A percentile compares a stretch with the other conserved stretches of the same genome.
Conservation (phyloP, 2,329 filamentous ascomycete genomes). For the Aspergillus niger region DNA sequence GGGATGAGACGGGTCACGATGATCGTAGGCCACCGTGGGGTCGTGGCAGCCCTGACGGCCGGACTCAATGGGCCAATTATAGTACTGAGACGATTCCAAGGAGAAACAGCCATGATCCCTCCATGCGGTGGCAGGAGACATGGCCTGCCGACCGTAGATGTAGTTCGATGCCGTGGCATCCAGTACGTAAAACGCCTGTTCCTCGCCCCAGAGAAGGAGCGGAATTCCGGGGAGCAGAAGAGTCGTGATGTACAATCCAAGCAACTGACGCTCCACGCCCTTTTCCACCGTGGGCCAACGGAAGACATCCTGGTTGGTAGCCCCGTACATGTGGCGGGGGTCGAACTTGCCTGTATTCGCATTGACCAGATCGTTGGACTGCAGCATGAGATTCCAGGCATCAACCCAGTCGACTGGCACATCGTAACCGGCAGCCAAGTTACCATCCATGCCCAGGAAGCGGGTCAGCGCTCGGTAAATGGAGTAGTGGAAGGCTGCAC, state of each 20-base stretch:
- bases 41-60: slow-evolving; percentile 58
- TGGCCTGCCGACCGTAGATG: slow-evolving; percentile 63
- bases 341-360: slow-evolving; percentile 62
- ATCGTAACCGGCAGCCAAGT: slow-evolving; percentile 55
- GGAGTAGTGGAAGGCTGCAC: slow-evolving; percentile 63
- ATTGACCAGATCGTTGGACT: slow-evolving; percentile 61
- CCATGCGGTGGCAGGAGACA: slow-evolving; percentile 63
- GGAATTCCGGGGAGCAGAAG: slow-evolving; percentile 63
- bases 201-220: slow-evolving; percentile 63
- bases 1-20: slow-evolving; percentile 62
- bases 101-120: slow-evolving; percentile 64
- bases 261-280: slow-evolving; percentile 57
- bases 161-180: slow-evolving; percentile 66
- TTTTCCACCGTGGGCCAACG: slow-evolving; percentile 61
- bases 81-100: slow-evolving; percentile 58
- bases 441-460: slow-evolving; percentile 61
- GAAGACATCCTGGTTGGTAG: slow-evolving; percentile 66
- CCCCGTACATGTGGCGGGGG: slow-evolving; percentile 64
- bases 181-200: slow-evolving; percentile 64
- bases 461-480: slow-evolving; percentile 61
- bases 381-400: slow-evolving; percentile 57
- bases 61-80: slow-evolving; percentile 57
- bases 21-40: slow-evolving; percentile 58
- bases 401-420: slow-evolving; percentile 55
- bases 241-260: slow-evolving; percentile 60